These are phyloP conservation scores for Ceratobasidium sp. DNA, from an alignment of 1,284 basidiomycete genomes.

Conservation along the genomic window DNA sequence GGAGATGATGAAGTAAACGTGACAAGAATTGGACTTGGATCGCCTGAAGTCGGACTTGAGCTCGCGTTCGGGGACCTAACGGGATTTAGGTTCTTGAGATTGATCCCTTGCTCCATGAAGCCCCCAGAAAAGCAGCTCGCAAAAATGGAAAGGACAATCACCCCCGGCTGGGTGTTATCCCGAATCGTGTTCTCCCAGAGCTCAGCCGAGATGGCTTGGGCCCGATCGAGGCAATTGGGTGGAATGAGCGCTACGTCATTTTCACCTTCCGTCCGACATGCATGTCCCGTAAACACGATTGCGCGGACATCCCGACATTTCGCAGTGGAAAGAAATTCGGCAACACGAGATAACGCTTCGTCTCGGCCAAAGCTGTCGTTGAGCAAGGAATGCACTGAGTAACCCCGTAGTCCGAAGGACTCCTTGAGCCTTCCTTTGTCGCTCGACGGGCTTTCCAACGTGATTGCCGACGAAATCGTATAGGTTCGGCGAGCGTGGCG, in stretches of 20 bases:
- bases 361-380: conserved; percentile 12
- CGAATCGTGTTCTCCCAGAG: conserved; percentile 18
- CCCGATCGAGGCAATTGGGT: background rate
- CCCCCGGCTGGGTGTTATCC: background rate
- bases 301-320: conserved; percentile 12
- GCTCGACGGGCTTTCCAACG: background rate
- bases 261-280: background rate
- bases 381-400: background rate
- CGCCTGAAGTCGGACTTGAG: background rate
- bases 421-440: background rate
- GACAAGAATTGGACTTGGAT: background rate
- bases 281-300: conserved; percentile 28
- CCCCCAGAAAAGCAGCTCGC: conserved; percentile 33
- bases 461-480: conserved; percentile 5
- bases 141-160: conserved; percentile 28
- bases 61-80: background rate
- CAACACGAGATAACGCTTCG: background rate
- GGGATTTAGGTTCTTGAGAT: background rate
- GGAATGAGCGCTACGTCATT: background rate
- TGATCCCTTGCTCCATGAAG: conserved; percentile 20
- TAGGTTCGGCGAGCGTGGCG: background rate
- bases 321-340: background rate
- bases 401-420: background rate
- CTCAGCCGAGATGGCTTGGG: background rate
- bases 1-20: conserved; percentile 5